These are phyloP conservation scores for Vitis rupestris DNA, from an alignment of 164 flowering plant species.

Conservation along the genomic window DNA sequence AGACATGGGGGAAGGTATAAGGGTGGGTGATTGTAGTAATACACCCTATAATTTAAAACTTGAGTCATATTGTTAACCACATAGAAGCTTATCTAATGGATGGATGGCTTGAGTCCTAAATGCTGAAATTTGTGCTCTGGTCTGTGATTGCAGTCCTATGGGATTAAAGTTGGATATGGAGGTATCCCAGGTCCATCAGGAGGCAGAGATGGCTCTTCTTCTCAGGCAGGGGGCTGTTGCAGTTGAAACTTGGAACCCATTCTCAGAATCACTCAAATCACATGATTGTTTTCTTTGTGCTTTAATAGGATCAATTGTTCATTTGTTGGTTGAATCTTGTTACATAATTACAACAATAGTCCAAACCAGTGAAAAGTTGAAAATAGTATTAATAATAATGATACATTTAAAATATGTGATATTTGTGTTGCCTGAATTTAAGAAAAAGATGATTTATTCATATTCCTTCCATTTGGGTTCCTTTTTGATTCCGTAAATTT, in stretches of 20 bases:
- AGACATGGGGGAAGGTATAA: no score
- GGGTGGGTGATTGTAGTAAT: no score
- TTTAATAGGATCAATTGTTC: background rate
- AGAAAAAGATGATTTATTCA: no score
- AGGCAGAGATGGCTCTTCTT: constrained; percentile 67
- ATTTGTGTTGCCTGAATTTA: no score
- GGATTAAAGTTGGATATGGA: constrained; percentile 89
- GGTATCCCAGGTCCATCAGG: constrained; percentile 86
- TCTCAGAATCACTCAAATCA: background rate
- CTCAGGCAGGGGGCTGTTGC: constrained; percentile 90
- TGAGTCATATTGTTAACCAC: no score
- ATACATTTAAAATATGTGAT: no score
- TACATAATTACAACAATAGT: no score
- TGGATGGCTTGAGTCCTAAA: background rate
- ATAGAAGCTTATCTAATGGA: background rate
- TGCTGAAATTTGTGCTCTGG: constrained; percentile 1
- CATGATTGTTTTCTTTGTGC: background rate
- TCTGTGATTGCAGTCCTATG: constrained; percentile 58
- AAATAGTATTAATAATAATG: no score
- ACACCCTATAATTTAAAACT: no score
- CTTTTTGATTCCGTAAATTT: no score
- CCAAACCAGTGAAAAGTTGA: no score
- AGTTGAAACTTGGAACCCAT: constrained; percentile 31
- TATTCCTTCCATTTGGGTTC: no score
- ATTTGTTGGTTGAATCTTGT: background rate